Percentiles rank a stretch among this genome's conserved stretches.
phyloP scores from a whole-genome alignment of 768 basidiomycete genomes.

The Naganishia vishniacii region DNA sequence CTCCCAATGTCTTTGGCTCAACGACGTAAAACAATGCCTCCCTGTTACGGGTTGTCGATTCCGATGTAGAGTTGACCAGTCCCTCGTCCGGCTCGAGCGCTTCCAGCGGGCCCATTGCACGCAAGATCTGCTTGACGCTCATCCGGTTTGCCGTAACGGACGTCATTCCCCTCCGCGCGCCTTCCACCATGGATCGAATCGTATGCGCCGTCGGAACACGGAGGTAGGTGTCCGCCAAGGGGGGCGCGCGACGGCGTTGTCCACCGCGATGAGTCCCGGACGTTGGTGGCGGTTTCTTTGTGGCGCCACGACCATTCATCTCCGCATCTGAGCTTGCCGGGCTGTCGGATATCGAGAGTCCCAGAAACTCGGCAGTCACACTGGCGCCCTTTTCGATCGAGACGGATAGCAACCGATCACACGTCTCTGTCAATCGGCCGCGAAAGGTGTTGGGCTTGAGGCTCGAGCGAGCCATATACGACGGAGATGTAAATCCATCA shows the following conservation, averaged over 20 bases:
- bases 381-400: conserved; percentile 17
- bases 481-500: background rate
- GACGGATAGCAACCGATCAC: conserved; percentile 17
- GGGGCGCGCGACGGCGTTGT: background rate
- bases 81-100: conserved; percentile 30
- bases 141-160: conserved; percentile 80
- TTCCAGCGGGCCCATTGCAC: conserved; percentile 55
- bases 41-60: background rate
- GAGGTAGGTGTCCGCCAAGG: conserved; percentile 6
- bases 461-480: background rate
- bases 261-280: too few species aligned
- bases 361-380: conserved; percentile 10
- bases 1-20: conserved; percentile 30
- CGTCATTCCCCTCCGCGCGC: conserved; percentile 67
- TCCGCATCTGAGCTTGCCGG: conserved; percentile 6
- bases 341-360: conserved; percentile 27
- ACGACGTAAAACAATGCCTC: conserved; percentile 25
- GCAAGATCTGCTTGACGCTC: conserved; percentile 68
- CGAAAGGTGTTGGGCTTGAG: background rate
- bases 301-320: conserved; percentile 55
- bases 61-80: background rate
- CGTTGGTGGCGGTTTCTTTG: too few species aligned
- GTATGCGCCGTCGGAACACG: conserved; percentile 64
- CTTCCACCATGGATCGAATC: conserved; percentile 65
- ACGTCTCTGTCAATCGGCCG: background rate